A percentile compares a stretch with the other conserved stretches of the same genome.
Evolutionary conservation across 2,329 filamentous ascomycete genomes (phyloP).

Genomic region (Fusarium sp.): DNA sequence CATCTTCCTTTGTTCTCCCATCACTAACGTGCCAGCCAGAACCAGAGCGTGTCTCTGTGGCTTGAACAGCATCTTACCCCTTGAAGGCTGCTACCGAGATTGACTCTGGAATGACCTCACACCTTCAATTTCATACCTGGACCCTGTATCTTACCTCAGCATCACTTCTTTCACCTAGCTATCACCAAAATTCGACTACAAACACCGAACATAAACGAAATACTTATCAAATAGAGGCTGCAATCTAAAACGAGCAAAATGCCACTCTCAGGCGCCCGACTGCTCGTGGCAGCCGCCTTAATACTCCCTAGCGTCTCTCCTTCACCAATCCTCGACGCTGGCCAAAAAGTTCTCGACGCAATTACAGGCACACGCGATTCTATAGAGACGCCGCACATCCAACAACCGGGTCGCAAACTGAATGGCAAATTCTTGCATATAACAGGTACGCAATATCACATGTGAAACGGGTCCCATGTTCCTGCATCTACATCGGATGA

Average conservation of each 20-base stretch:
- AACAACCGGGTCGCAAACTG: slow-evolving; percentile 57
- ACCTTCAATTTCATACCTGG: neutral
- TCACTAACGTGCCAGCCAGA: slow-evolving; percentile 2
- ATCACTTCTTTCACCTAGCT: neutral
- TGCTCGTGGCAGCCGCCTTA: slow-evolving; percentile 44
- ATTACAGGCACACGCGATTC: slow-evolving; percentile 19
- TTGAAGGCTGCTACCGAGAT: slow-evolving; percentile 2
- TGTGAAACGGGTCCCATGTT: slow-evolving; percentile 2
- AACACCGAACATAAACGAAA: neutral
- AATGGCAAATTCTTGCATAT: slow-evolving; percentile 87
- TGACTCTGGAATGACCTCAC: slow-evolving; percentile 37
- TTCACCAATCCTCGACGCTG: slow-evolving; percentile 38
- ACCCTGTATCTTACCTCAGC: slow-evolving; percentile 5
- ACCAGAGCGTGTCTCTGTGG: neutral
- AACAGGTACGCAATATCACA: slow-evolving; percentile 70
- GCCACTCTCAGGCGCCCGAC: slow-evolving; percentile 43
- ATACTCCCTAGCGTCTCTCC: slow-evolving; percentile 35
- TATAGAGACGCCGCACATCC: slow-evolving; percentile 21
- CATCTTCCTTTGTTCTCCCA: neutral
- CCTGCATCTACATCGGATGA: slow-evolving; percentile 19
- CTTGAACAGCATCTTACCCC: slow-evolving; percentile 18
- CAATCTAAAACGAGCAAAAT: slow-evolving; percentile 19
- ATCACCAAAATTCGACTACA: slow-evolving; percentile 1
- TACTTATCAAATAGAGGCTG: neutral
- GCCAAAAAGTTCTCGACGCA: slow-evolving; percentile 32